These are phyloP conservation scores for Taiozyma sp. DNA, from an alignment of 1,139 yeast genomes.

Conservation along the genomic window DNA sequence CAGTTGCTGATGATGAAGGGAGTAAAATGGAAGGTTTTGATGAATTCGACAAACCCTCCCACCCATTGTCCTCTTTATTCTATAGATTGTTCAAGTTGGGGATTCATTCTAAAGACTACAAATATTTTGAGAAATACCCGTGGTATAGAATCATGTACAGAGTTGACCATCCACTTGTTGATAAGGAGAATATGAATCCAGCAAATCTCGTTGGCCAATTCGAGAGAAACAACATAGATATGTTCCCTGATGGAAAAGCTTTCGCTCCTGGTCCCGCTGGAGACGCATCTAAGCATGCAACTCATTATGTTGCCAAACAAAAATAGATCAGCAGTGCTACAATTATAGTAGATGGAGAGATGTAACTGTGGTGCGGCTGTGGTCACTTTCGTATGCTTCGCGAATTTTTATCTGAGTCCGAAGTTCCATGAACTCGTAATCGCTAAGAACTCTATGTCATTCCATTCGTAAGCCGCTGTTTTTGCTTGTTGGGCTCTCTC, in stretches of 20 bases:
- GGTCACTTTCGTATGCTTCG: too few species aligned
- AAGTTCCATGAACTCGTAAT: too few species aligned
- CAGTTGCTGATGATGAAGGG: neutral
- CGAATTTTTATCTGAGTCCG: too few species aligned
- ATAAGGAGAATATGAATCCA: neutral
- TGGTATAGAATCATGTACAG: conserved; percentile 16
- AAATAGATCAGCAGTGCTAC: neutral
- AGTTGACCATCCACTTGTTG: conserved; percentile 7
- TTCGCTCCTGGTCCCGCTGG: neutral
- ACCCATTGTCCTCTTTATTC: neutral
- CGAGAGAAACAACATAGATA: conserved; percentile 11
- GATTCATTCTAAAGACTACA: conserved; percentile 4
- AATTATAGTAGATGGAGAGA: too few species aligned
- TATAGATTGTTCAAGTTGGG: conserved; percentile 6
- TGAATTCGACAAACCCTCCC: neutral
- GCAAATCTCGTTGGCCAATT: neutral
- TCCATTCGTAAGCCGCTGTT: neutral
- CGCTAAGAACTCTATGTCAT: too few species aligned
- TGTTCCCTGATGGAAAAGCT: conserved; percentile 9
- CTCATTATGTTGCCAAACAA: conserved; percentile 1
- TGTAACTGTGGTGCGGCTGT: too few species aligned
- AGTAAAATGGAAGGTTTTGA: neutral
- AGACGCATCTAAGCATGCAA: neutral
- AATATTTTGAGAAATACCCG: conserved; percentile 10
- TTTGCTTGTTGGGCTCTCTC: conserved; percentile 1